Conservation (phyloP, 2,329 filamentous ascomycete genomes). For the Hyphodiscus sp. region DNA sequence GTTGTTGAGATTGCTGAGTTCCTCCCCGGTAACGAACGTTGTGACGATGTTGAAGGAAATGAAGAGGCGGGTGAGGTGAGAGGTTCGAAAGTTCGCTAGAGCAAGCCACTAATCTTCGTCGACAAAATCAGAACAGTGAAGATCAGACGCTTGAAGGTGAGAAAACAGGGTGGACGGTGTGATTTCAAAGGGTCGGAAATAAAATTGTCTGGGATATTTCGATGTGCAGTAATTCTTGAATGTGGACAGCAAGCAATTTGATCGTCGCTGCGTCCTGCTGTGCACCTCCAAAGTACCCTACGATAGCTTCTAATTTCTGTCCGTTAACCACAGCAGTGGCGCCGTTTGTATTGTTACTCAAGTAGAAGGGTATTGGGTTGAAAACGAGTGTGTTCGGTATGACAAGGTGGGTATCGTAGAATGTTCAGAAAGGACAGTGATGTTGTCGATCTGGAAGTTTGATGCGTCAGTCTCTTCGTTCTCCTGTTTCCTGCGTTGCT, state of each 20-base stretch:
- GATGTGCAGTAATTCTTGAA: not conserved
- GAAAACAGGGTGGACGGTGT: not conserved
- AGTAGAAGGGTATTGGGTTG: not conserved
- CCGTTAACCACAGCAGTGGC: not conserved
- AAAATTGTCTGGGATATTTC: not conserved
- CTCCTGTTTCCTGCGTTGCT: not conserved
- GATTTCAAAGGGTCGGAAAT: not conserved
- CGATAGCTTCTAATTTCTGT: not conserved
- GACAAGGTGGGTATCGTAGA: not conserved
- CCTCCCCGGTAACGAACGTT: conserved; percentile 1
- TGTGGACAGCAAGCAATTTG: not conserved
- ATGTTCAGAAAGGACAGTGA: not conserved
- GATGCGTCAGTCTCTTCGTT: not conserved
- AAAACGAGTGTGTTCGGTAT: not conserved
- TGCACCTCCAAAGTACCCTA: not conserved
- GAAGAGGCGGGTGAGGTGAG: conserved; percentile 5
- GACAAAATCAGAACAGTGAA: not conserved
- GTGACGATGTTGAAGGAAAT: conserved; percentile 1
- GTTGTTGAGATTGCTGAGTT: not conserved
- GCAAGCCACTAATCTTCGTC: not conserved
- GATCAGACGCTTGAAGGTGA: not conserved
- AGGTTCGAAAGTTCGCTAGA: not conserved
- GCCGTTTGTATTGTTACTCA: not conserved
- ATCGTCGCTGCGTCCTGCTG: not conserved
- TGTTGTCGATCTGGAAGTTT: not conserved